A percentile compares a stretch with the other conserved stretches of the same genome.
Conservation (phyloP, 805 yeast genomes). For the Wickerhamomyces bisporus region DNA sequence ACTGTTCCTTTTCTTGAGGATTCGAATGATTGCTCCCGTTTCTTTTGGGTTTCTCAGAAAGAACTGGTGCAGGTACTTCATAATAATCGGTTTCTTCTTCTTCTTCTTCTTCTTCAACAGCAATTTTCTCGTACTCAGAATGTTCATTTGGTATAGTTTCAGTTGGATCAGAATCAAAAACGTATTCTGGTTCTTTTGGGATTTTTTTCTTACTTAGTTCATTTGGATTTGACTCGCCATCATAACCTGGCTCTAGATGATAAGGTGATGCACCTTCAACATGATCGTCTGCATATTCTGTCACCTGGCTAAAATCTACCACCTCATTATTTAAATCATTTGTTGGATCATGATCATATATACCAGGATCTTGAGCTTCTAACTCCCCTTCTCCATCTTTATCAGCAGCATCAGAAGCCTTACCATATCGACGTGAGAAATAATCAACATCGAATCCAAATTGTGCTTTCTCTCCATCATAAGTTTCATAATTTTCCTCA, state of each 20-base stretch:
- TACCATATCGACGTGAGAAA: constrained; percentile 4
- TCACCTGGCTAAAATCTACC: neutral
- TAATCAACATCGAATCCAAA: constrained; percentile 10
- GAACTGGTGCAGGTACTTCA: too few species aligned
- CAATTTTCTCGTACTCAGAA: neutral
- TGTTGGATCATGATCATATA: neutral
- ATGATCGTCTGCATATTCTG: neutral
- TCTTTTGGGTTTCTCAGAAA: neutral
- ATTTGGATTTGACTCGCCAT: neutral
- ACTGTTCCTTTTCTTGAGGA: too few species aligned
- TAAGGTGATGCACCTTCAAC: constrained; percentile 8
- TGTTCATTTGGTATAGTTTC: neutral
- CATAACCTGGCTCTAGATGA: constrained; percentile 9
- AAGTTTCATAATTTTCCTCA: neutral
- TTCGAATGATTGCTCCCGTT: constrained; percentile 1
- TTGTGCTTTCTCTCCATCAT: neutral
- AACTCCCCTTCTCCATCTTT: neutral
- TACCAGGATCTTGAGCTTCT: neutral
- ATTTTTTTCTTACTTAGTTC: neutral
- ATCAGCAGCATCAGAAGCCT: neutral
- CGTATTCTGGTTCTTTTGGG: constrained; percentile 5
- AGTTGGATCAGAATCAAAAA: constrained; percentile 4
- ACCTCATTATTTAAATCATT: neutral
- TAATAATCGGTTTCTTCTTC: neutral
- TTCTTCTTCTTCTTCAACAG: constrained; percentile 1